Base-by-base conservation (phyloP, 164 flowering plant species). In the Macadamia tetraphylla region DNA sequence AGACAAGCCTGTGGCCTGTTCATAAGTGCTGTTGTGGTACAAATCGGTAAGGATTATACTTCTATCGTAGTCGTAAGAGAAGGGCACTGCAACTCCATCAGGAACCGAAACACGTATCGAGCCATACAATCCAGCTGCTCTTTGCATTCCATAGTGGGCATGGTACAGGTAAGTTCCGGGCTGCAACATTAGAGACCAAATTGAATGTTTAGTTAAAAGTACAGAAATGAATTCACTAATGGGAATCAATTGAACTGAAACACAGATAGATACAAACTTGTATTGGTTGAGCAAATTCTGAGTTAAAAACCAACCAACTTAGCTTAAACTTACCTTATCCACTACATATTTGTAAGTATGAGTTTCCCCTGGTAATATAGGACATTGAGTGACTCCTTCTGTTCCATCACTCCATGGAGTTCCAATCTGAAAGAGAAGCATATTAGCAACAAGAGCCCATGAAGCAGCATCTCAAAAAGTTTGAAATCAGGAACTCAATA, bases 371-470 rank as follows among this genome's bases (percentile, higher is more conserved):
- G 98, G 94, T 62, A 83, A 23, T 40, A 90, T 82, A 1, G 96
- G 94, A 65, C 97, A 91, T 65, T 94, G 98, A 8, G 97, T 84
- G 1, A 94, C 88, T 2, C 96, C 97, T 76, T 87, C 98, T 2
- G 93, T 86, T 75, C 98, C 98, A 76, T 94, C 98, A 52, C 75
- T 75, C 98, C 98, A 91, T 4, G 97, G 96, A 7, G 96, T 83
- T 65, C 94, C 91, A 55, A 77, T 82, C 97, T 93, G 11, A 58
- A 0, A 18, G 15, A 67, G 1, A 65, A 17, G 18, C 10, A 8
- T 58, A 87, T 72, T 14, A 53, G 6, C 2, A 29, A 29, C 14
- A 14, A 53, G 46, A 9, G 1, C 14, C 30, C 29, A 5, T 7
- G 31, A 23, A 23, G 23, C 23, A 57, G 9, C 3, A 35, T 35